These are phyloP conservation scores for Monilinia laxa DNA, from an alignment of 2,329 filamentous ascomycete species.

Conservation along the genomic window DNA sequence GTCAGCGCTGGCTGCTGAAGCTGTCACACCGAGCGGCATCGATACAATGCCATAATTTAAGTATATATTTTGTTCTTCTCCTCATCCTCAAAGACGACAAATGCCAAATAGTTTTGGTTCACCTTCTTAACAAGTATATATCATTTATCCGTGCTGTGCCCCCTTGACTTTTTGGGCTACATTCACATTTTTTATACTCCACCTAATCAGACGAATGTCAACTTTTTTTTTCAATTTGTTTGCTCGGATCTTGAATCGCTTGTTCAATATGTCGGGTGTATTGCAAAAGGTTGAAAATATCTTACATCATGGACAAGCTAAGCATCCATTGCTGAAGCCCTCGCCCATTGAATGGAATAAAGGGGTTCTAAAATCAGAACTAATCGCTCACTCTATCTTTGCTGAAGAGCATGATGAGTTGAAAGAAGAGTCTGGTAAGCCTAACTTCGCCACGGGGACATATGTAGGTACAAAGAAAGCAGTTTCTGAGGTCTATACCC, in stretches of 20 bases:
- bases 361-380: slow-evolving; percentile 19
- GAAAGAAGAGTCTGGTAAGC: not conserved
- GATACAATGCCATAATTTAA: not conserved
- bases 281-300: slow-evolving; percentile 11
- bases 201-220: not conserved
- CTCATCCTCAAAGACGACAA: not conserved
- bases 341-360: slow-evolving; percentile 18
- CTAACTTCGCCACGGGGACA: slow-evolving; percentile 16
- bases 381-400: slow-evolving; percentile 20
- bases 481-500: slow-evolving; percentile 10
- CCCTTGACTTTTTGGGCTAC: not conserved
- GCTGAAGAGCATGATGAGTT: not conserved
- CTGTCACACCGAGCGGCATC: not conserved
- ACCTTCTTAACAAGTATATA: not conserved
- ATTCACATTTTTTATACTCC: not conserved
- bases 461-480: slow-evolving; percentile 21
- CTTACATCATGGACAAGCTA: slow-evolving; percentile 13
- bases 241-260: not conserved
- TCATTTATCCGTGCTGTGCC: not conserved
- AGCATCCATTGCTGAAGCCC: not conserved
- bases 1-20: not conserved
- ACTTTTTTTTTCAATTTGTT: not conserved
- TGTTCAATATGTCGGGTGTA: not conserved
- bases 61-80: not conserved
- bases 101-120: slow-evolving; percentile 7